Base-by-base conservation (phyloP, 1,139 yeast species). In the Candida labiduridarum region DNA sequence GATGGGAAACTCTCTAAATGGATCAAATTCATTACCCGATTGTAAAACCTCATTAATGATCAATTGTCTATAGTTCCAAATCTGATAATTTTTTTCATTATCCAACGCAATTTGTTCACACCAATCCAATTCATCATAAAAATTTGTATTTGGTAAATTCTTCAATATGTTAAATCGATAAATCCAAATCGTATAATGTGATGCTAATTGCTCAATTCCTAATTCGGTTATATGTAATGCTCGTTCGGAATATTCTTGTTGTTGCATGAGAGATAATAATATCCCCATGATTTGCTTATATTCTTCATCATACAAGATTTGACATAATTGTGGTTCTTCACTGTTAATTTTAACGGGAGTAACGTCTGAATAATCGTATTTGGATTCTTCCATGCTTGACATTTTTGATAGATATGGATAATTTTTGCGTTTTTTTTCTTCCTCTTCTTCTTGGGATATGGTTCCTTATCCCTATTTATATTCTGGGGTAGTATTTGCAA, bases 101-200 rank as follows among this genome's bases (percentile, higher is more conserved):
- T 80, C 84, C 48, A 87, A 64, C 0, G 97, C 94, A 41, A 88
- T 71, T 39, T 77, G 76, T 58, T 89, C 95, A 57, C 92, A 78
- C 96, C 96, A 91, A 44, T 81, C 80, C 39, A 87, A 68, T 61
- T 87, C 95, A 12, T 72, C 69, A 16, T 66, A 61, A 38, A 81
- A 59, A 56, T 74, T 66, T 16, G 68, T 55, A 46, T 70, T 63
- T 15, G 69, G 56, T 57, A 83, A 59, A 54, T 64, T 59, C 42
- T 62, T 63, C 42, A 90, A 67, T 12, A 84, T 82, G 52, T 84
- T 77, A 54, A 72, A 83, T 15, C 98, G 74, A 67, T 87, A 94
- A 50, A 79, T 78, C 98, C 99, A 94, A 1, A 86, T 86, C 0
- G 97, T 87, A 65, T 94, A 94, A 67, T 92, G 97, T 0, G 97